Base-by-base conservation (phyloP, 139 green algal species). In the Coccomyxa sp. region DNA sequence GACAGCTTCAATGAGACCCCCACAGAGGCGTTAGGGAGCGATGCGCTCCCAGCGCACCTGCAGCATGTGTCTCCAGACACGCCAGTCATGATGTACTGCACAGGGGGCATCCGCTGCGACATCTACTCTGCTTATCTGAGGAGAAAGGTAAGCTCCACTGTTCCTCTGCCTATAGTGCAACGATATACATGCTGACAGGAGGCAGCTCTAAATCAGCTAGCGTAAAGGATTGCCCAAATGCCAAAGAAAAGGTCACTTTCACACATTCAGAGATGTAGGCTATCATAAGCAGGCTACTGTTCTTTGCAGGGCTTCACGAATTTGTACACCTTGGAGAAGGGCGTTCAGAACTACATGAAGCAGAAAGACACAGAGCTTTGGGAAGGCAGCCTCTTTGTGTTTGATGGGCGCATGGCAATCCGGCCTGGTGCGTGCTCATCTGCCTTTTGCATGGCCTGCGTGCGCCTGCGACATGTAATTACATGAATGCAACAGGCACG, bases 1-100 rank as follows among this genome's bases (percentile, higher is more conserved):
- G 95, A 98, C 74, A 83, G 92, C 55, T 99, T 99, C 81, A 78
- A 86, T 39, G 90, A 97, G 78, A 98, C 94, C 1, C 94, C 94
- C 0, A 91, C 91, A 50, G 86, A 89, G 24, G 40, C 72, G 0
- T 79, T n/a, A 14, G 54, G 41, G 3, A 68, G 39, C 38, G 40
- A 44, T 8, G 35, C 54, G 71, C 24, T 97, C 37, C 93, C 92
- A 0, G 70, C 80, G 6, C 75, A 81, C 22, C 85, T 98, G 39
- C 55, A 86, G 75, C 86, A 79, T 3, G 55, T 74, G 0, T 81
- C 88, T 77, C 78, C 78, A 5, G 91, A 95, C 68, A 89, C 90
- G 8, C 92, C 92, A 6, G 86, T 98, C n/a, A 93, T 97, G 92
- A 99, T 99, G 94, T 99, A 99, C 87, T 99, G 96, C 91, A 99